Conservation (phyloP, 371 early-diverging fungal species). For the Mucor sp. region DNA sequence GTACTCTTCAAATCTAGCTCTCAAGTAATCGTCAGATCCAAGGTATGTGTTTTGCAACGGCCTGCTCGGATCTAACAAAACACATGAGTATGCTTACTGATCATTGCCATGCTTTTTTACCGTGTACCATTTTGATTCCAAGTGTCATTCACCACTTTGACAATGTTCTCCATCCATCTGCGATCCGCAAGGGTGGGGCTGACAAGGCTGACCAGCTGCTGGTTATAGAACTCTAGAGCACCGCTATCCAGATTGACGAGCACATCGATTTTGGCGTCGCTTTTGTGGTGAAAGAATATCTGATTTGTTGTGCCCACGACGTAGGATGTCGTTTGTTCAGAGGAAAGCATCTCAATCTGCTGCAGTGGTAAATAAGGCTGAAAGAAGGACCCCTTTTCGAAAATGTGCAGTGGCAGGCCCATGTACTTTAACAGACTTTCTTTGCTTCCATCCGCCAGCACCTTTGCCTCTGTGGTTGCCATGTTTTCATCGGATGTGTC, state of each 20-base stretch:
- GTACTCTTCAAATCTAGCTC: constrained; percentile 79
- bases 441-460: constrained; percentile 42
- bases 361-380: constrained; percentile 87
- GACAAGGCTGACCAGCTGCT: constrained; percentile 48
- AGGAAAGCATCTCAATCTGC: constrained; percentile 77
- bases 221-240: constrained; percentile 70
- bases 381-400: constrained; percentile 78
- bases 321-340: constrained; percentile 68
- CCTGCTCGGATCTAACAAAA: constrained; percentile 44
- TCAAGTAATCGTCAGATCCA: constrained; percentile 82
- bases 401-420: constrained; percentile 73
- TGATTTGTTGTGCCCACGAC: constrained; percentile 81
- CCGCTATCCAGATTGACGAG: constrained; percentile 81
- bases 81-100: too few relatives aligned
- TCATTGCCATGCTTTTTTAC: too few relatives aligned
- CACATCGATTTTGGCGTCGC: constrained; percentile 71
- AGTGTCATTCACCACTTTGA: constrained; percentile 54
- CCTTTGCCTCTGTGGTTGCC: constrained; percentile 34
- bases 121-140: constrained; percentile 60
- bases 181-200: constrained; percentile 62
- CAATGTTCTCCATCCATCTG: constrained; percentile 68
- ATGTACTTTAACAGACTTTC: constrained; percentile 55
- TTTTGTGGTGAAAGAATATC: constrained; percentile 76
- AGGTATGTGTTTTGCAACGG: constrained; percentile 61
- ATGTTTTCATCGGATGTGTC: constrained; percentile 29